A percentile compares a stretch with the other conserved stretches of the same genome.
phyloP scores from a whole-genome alignment of 305 asterid species.

The Plantago lanceolata region DNA sequence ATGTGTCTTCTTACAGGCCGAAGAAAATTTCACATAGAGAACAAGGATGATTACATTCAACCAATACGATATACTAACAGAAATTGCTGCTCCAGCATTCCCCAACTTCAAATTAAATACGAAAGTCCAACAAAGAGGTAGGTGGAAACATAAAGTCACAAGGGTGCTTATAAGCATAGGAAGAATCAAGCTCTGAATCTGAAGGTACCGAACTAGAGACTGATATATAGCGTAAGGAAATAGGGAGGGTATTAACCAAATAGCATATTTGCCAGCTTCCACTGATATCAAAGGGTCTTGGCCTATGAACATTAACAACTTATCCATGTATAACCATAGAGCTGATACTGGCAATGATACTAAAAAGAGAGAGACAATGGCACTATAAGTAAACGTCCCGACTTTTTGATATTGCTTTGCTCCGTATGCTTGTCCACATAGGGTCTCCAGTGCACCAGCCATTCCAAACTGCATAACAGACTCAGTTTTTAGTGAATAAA shows the following conservation, averaged over 20 bases:
- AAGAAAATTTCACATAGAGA: conserved; percentile 26
- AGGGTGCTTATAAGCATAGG: conserved; percentile 33
- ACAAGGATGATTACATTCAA: conserved; percentile 27
- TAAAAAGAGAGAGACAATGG: conserved; percentile 26
- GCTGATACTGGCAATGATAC: conserved; percentile 28
- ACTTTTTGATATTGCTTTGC: conserved; percentile 29
- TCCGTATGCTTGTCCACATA: conserved; percentile 45
- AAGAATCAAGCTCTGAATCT: conserved; percentile 31
- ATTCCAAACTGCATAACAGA: conserved; percentile 28
- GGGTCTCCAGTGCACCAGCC: conserved; percentile 38
- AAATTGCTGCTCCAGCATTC: conserved; percentile 28
- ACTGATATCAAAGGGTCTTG: conserved; percentile 32
- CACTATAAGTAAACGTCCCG: conserved; percentile 31
- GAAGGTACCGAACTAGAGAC: conserved; percentile 26
- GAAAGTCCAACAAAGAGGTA: conserved; percentile 34
- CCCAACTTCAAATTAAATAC: conserved; percentile 29
- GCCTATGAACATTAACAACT: conserved; percentile 28
- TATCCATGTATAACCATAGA: conserved; percentile 32
- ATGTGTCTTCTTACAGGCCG: conserved; percentile 21
- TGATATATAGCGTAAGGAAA: conserved; percentile 30
- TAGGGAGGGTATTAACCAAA: conserved; percentile 28
- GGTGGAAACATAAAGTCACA: conserved; percentile 13
- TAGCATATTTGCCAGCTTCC: conserved; percentile 26
- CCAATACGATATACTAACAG: conserved; percentile 28
- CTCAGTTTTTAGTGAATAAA: neutral